Conservation (phyloP, 345 rosid genomes). For the Raphanus raphanistrum region DNA sequence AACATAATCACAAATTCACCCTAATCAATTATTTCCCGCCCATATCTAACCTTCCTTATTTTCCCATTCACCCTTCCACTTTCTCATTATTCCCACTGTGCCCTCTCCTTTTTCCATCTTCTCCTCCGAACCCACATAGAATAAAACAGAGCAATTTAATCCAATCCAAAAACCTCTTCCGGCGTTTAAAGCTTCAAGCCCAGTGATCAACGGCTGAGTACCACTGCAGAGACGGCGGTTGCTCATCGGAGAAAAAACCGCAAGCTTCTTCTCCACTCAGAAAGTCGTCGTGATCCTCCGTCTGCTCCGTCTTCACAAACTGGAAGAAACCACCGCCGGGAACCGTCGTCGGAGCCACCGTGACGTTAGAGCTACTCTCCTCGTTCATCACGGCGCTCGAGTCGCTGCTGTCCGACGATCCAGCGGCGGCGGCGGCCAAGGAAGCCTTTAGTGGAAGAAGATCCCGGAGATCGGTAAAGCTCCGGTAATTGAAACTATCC, state of each 20-base stretch:
- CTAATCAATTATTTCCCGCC: slow-evolving; percentile 25
- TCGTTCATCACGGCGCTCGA: slow-evolving; percentile 84
- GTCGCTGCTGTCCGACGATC: slow-evolving; percentile 82
- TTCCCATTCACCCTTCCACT: neutral
- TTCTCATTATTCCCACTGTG: slow-evolving; percentile 12
- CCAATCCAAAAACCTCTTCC: slow-evolving; percentile 29
- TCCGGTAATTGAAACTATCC: slow-evolving; percentile 48
- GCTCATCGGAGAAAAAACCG: slow-evolving; percentile 82
- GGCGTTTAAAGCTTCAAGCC: slow-evolving; percentile 7
- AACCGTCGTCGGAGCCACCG: slow-evolving; percentile 45
- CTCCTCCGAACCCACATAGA: slow-evolving; percentile 2
- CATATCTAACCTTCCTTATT: slow-evolving; percentile 17
- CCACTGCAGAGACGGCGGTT: slow-evolving; percentile 83
- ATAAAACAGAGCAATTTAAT: neutral
- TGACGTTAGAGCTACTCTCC: slow-evolving; percentile 63
- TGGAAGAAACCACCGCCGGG: slow-evolving; percentile 38
- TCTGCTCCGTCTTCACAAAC: slow-evolving; percentile 81
- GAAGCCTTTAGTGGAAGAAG: slow-evolving; percentile 45
- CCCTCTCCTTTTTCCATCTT: slow-evolving; percentile 14
- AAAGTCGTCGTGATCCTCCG: slow-evolving; percentile 79
- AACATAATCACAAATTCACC: slow-evolving; percentile 34
- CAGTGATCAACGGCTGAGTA: slow-evolving; percentile 46
- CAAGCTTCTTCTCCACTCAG: slow-evolving; percentile 75
- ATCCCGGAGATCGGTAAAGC: slow-evolving; percentile 46
- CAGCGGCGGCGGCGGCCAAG: slow-evolving; percentile 44